Conservation (phyloP, 805 yeast species). For the Cyberlindnera maritima region DNA sequence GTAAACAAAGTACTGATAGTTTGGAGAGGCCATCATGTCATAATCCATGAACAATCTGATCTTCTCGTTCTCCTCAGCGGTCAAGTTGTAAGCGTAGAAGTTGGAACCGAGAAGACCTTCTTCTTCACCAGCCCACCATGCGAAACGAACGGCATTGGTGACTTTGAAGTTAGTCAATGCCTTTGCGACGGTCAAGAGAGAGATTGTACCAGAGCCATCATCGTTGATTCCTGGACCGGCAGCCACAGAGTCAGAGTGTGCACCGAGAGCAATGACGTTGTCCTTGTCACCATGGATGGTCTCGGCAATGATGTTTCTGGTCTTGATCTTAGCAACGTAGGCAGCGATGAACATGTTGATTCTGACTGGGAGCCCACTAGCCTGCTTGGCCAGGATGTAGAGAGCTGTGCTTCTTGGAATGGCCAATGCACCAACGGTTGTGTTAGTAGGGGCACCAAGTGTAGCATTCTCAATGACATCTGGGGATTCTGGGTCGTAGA, state of each 20-base stretch:
- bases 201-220: conserved; percentile 89
- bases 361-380: conserved; percentile 20
- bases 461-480: conserved; percentile 58
- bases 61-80: conserved; percentile 70
- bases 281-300: conserved; percentile 79
- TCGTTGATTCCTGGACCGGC: conserved; percentile 96
- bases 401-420: conserved; percentile 43
- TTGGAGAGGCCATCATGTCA: conserved; percentile 98
- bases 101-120: conserved; percentile 91
- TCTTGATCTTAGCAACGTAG: conserved; percentile 57
- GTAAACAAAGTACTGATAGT: conserved; percentile 84
- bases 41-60: conserved; percentile 92
- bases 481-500: conserved; percentile 53
- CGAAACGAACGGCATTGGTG: conserved; percentile 87
- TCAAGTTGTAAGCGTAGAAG: conserved; percentile 64
- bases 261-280: conserved; percentile 87
- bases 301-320: conserved; percentile 83
- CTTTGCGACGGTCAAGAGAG: conserved; percentile 81
- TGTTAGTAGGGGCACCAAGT: conserved; percentile 63
- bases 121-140: conserved; percentile 99
- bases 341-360: conserved; percentile 60
- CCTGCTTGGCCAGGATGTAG: conserved; percentile 22
- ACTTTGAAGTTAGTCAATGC: conserved; percentile 73
- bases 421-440: conserved; percentile 71
- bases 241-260: conserved; percentile 87